These are phyloP conservation scores for Suillus placidus DNA, from an alignment of 768 basidiomycete species.

Conservation along the genomic window DNA sequence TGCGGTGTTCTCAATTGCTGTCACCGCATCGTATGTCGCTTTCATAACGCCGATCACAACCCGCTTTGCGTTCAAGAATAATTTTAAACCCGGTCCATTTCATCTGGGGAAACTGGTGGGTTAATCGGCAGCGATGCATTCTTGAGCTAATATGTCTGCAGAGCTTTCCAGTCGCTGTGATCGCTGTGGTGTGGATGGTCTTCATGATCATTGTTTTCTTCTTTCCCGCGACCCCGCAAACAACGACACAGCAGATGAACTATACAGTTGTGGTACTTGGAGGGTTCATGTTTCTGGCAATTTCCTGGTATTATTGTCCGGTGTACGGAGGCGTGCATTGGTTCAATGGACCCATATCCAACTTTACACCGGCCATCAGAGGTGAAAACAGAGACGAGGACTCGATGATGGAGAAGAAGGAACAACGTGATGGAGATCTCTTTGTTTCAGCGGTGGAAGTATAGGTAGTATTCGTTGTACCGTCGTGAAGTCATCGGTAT, in stretches of 20 bases:
- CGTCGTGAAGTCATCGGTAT: not conserved
- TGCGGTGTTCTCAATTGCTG: not conserved
- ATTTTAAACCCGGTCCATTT: not conserved
- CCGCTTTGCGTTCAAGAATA: not conserved
- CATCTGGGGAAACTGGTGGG: not conserved
- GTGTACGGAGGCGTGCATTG: conserved; percentile 31
- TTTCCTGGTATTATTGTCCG: conserved; percentile 15
- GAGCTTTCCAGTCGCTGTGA: conserved; percentile 34
- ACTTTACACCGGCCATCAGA: not conserved
- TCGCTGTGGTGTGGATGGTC: conserved; percentile 39
- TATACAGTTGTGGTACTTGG: conserved; percentile 28
- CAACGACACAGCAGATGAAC: not conserved
- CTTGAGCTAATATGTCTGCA: not conserved
- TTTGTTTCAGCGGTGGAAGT: not conserved
- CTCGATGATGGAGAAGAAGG: not conserved
- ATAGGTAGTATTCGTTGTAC: not conserved
- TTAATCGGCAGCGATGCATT: not conserved
- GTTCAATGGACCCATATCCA: conserved; percentile 32
- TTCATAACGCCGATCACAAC: not conserved
- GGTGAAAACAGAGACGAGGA: not conserved
- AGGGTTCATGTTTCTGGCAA: conserved; percentile 28
- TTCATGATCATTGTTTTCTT: conserved; percentile 35
- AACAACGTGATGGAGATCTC: not conserved
- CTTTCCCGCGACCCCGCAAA: conserved; percentile 17
- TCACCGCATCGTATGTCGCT: not conserved